phyloP scores from a whole-genome alignment of 2,329 filamentous ascomycete genomes.

The Pseudocercospora eumusae region DNA sequence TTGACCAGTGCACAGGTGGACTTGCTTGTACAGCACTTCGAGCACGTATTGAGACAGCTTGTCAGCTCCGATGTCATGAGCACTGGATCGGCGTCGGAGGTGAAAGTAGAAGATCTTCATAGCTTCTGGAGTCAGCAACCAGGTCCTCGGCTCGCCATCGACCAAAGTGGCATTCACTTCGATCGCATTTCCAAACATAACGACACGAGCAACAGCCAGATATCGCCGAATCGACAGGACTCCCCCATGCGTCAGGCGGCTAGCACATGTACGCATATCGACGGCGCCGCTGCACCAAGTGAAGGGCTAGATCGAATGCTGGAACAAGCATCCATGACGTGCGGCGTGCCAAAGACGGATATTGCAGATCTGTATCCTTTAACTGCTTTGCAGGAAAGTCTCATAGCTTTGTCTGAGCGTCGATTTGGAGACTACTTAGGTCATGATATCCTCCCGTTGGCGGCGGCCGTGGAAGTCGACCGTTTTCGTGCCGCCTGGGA shows the following conservation, averaged over 20 bases:
- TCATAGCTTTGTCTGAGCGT: conserved; percentile 57
- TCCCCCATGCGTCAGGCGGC: background rate
- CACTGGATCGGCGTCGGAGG: background rate
- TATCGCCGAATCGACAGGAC: background rate
- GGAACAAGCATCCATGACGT: background rate
- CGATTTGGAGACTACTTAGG: conserved; percentile 56
- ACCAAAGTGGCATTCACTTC: background rate
- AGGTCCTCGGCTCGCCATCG: background rate
- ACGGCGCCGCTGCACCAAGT: background rate
- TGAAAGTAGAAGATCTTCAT: background rate
- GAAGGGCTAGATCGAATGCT: background rate
- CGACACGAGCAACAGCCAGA: background rate
- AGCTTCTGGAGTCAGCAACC: conserved; percentile 7
- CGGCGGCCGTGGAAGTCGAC: conserved; percentile 35
- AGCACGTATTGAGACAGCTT: background rate
- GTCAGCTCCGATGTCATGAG: background rate
- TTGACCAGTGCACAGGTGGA: conserved; percentile 6
- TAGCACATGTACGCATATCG: background rate
- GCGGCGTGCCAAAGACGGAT: background rate
- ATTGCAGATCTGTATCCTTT: conserved; percentile 55
- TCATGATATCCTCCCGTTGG: conserved; percentile 34
- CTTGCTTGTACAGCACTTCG: conserved; percentile 5
- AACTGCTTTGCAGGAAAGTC: conserved; percentile 25
- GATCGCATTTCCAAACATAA: background rate
- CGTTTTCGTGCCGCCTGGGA: conserved; percentile 44